A percentile compares a stretch with the other conserved stretches of the same genome.
phyloP scores from a whole-genome alignment of 164 flowering plant species.

The Cinnamomum micranthum region DNA sequence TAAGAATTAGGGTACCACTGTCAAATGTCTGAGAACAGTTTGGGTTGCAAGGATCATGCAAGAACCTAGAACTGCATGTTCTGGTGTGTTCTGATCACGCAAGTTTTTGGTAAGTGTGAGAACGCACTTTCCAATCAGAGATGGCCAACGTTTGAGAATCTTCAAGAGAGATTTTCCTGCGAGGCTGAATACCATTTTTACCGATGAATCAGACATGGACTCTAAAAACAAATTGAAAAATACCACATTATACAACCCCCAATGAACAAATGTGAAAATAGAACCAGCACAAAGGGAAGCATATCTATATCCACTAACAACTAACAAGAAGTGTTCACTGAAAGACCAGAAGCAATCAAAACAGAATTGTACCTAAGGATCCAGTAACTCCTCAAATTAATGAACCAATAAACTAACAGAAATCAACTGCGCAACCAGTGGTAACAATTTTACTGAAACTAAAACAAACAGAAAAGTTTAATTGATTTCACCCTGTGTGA shows the following conservation, averaged over 20 bases:
- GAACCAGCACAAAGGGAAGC: no score
- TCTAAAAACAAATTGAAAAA: neutral
- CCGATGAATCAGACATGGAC: slow-evolving; percentile 13
- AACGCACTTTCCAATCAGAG: slow-evolving; percentile 74
- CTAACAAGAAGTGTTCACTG: no score
- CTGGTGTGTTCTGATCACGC: slow-evolving; percentile 53
- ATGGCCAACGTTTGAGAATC: slow-evolving; percentile 89
- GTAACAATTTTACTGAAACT: no score
- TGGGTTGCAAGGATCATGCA: slow-evolving; percentile 78
- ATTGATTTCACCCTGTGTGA: no score
- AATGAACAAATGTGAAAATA: no score
- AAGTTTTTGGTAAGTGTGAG: slow-evolving; percentile 61
- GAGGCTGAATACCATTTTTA: slow-evolving; percentile 43
- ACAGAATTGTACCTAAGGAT: no score
- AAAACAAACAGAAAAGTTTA: no score
- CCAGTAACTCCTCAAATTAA: no score
- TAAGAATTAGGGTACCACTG: slow-evolving; percentile 46
- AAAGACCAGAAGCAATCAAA: no score
- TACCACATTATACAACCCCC: neutral
- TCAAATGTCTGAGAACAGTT: slow-evolving; percentile 79
- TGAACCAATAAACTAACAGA: no score
- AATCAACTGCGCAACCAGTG: no score
- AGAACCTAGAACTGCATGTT: slow-evolving; percentile 85
- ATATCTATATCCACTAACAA: no score
- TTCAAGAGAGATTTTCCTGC: slow-evolving; percentile 89